These are phyloP conservation scores for Cladosporium sp. DNA, from an alignment of 2,329 filamentous ascomycete species.

Conservation along the genomic window DNA sequence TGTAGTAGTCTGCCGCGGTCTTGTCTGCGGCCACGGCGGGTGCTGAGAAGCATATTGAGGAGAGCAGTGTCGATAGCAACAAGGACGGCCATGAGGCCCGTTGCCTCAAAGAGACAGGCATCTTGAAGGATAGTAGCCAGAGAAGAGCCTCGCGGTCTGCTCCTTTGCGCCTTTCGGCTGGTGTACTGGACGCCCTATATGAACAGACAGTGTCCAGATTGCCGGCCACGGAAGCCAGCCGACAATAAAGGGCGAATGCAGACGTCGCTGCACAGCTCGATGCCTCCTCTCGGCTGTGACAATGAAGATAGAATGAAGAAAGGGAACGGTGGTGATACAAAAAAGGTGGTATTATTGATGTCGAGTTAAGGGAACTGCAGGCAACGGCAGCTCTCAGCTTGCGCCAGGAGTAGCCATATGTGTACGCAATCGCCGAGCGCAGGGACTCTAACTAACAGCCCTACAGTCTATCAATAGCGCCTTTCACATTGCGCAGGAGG, in stretches of 20 bases:
- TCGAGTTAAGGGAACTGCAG: background rate
- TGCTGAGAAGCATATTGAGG: slow-evolving; percentile 18
- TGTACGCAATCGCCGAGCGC: slow-evolving; percentile 16
- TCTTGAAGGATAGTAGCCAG: background rate
- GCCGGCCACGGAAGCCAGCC: background rate
- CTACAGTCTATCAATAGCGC: background rate
- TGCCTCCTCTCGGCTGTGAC: background rate
- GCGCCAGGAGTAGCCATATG: slow-evolving; percentile 11
- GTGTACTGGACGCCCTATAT: background rate
- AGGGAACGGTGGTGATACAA: background rate
- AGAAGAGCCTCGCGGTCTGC: background rate
- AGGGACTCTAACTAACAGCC: background rate
- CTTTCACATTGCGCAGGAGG: background rate
- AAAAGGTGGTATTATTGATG: background rate
- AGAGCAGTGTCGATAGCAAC: slow-evolving; percentile 22
- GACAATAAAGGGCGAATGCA: slow-evolving; percentile 3
- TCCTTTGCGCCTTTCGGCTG: slow-evolving; percentile 11
- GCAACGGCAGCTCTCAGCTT: slow-evolving; percentile 1
- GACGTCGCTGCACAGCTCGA: background rate
- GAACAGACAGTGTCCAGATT: background rate
- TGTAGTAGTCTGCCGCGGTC: slow-evolving; percentile 83
- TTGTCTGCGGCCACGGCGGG: slow-evolving; percentile 46
- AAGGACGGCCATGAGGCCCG: slow-evolving; percentile 22
- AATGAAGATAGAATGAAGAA: background rate
- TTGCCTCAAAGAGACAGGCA: slow-evolving; percentile 1